A percentile compares a stretch with the other conserved stretches of the same genome.
These are phyloP conservation scores for Cyclotella baltica DNA, from an alignment of 108 stramenopile species.

Conservation along the genomic window DNA sequence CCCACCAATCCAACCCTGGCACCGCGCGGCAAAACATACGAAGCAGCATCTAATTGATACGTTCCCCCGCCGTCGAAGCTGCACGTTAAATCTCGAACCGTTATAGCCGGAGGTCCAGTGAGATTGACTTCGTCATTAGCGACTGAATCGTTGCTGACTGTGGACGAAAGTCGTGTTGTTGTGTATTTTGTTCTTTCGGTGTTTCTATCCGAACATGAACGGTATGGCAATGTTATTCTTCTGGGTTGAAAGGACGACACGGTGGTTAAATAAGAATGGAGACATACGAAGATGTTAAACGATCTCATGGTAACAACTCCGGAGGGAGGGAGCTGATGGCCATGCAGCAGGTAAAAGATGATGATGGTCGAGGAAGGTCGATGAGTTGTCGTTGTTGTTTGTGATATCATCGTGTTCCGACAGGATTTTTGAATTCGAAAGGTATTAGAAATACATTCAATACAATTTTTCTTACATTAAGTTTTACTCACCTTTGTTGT, in stretches of 20 bases:
- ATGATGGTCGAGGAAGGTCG: too few relatives aligned
- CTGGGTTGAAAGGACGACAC: neutral
- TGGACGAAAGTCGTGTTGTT: neutral
- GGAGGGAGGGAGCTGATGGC: too few relatives aligned
- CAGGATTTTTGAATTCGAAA: too few relatives aligned
- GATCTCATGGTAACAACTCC: neutral
- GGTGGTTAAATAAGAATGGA: neutral
- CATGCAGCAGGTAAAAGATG: too few relatives aligned
- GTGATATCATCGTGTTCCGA: too few relatives aligned
- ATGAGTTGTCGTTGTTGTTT: too few relatives aligned
- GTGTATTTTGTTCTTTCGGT: neutral
- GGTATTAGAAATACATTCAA: too few relatives aligned
- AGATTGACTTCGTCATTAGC: neutral
- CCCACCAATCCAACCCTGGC: conserved; percentile 74
- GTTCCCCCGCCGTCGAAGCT: conserved; percentile 61
- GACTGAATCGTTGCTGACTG: conserved; percentile 7
- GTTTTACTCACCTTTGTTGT: too few relatives aligned
- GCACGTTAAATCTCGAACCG: conserved; percentile 48
- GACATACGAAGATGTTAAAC: neutral
- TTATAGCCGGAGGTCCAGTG: conserved; percentile 37
- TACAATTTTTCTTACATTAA: too few relatives aligned
- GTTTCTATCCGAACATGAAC: neutral
- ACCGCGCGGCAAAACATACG: conserved; percentile 76
- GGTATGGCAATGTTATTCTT: neutral
- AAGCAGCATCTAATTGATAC: conserved; percentile 77